phyloP scores from a whole-genome alignment of 306 rosid species.

The Gastrolobium villosum region DNA sequence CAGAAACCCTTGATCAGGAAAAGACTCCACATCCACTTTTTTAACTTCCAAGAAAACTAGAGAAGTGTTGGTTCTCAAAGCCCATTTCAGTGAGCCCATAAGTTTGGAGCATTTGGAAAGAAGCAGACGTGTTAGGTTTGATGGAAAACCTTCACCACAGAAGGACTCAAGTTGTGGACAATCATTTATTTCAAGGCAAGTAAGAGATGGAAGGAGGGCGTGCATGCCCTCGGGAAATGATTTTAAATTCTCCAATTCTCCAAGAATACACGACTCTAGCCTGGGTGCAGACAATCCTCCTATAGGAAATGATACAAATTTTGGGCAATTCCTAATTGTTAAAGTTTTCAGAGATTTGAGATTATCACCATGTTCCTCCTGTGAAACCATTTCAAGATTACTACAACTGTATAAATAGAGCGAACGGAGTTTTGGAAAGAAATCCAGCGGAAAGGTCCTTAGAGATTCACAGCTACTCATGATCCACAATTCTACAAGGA shows the following conservation, averaged over 20 bases:
- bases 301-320: conserved; percentile 37
- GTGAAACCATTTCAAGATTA: conserved; percentile 21
- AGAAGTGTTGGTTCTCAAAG: neutral
- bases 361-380: neutral
- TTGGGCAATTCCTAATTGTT: neutral
- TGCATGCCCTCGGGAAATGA: conserved; percentile 38
- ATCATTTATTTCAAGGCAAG: fast-evolving
- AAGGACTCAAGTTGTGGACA: conserved; percentile 49
- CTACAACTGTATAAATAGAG: fast-evolving
- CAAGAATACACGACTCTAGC: neutral
- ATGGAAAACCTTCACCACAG: conserved; percentile 41
- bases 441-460: neutral
- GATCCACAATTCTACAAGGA: neutral
- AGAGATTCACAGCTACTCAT: conserved; percentile 6
- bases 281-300: conserved; percentile 35
- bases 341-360: neutral
- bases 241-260: neutral
- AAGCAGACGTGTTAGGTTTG: neutral
- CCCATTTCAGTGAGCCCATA: neutral
- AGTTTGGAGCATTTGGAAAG: neutral
- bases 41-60: fast-evolving
- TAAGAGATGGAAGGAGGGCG: conserved; percentile 35
- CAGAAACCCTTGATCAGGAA: conserved; percentile 42
- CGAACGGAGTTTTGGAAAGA: neutral
- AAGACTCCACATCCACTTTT: conserved; percentile 5